Evolutionary conservation across 2,329 filamentous ascomycete species (phyloP).

Genomic region (Penicillium sp.): DNA sequence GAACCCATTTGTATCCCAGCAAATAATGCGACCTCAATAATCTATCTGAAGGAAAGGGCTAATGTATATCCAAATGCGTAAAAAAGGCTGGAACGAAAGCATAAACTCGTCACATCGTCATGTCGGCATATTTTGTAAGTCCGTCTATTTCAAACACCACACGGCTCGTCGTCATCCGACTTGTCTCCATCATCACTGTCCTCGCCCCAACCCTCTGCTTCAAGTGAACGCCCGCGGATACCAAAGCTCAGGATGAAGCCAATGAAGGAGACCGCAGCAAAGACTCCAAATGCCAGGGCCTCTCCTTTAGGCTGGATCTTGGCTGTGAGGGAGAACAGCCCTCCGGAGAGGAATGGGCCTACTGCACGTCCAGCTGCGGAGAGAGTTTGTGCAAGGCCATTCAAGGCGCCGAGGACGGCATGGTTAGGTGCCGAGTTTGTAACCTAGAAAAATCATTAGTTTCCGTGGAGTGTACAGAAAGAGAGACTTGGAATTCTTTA

Average conservation of each 20-base stretch:
- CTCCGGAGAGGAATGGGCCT: slow-evolving; percentile 79
- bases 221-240: slow-evolving; percentile 56
- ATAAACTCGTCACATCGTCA: slow-evolving; percentile 14
- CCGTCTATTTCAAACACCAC: slow-evolving; percentile 1
- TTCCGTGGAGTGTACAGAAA: not conserved
- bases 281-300: slow-evolving; percentile 74
- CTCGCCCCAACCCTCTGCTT: slow-evolving; percentile 49
- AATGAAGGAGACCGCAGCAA: slow-evolving; percentile 69
- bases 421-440: slow-evolving; percentile 86
- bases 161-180: slow-evolving; percentile 41
- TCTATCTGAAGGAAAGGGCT: not conserved
- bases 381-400: slow-evolving; percentile 86
- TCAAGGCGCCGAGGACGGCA: slow-evolving; percentile 76
- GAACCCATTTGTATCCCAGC: not conserved
- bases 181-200: slow-evolving; percentile 37
- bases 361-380: slow-evolving; percentile 81
- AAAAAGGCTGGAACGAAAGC: slow-evolving; percentile 7
- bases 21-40: slow-evolving; percentile 7
- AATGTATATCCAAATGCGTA: slow-evolving; percentile 13
- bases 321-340: slow-evolving; percentile 70
- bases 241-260: slow-evolving; percentile 74
- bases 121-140: slow-evolving; percentile 3
- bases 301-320: slow-evolving; percentile 71
- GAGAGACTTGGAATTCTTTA: slow-evolving; percentile 39
- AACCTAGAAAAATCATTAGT: slow-evolving; percentile 49